Base-by-base conservation (phyloP, 2,329 filamentous ascomycete species). In the Thielaviopsis euricoi region DNA sequence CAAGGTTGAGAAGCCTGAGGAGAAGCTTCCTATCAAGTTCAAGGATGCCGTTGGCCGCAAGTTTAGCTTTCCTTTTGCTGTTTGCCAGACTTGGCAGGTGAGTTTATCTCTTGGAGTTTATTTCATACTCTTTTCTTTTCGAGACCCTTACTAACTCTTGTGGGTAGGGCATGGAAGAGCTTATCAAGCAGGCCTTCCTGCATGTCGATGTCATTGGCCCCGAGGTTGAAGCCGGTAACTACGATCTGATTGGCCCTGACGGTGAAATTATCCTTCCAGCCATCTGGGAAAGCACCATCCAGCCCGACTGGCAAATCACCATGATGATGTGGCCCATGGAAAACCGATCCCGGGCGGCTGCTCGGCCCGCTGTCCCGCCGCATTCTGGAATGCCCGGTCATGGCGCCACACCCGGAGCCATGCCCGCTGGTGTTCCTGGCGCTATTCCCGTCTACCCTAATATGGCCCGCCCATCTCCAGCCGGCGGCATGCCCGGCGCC, bases 11-110 rank as follows among this genome's bases (percentile, higher is more conserved):
- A 77, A 77, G 61, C 43, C 43, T 2, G 59, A 60, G 40, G 79
- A 83, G 48, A 86, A 88, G 68, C 76, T 82, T 50, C 87, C 87
- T 2, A 87, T 95, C 68, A 85, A 84, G 64, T 95, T 95, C 73
- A 94, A 94, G 71, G 90, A 96, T 67, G 89, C 89, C 0, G 82
- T 96, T 17, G 87, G 88, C 33, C 80, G 90, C 63, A 95, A 94
- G 69, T 96, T 94, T 69, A 93, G 82, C 70, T 95, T 96, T 66
- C 90, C 90, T 1, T 95, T 85, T 71, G 81, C 90, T 62, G 70
- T 94, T 29, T 95, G 89, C 70, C 81, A 83, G 65, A 93, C 84
- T 2, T 94, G 89, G 89, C 74, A 76, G 73, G 87, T 90, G 80
- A 67, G 81, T 78, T 57, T 17, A 25, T 26, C 48, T 15, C 26